Base-by-base conservation (phyloP, 1,284 basidiomycete species). In the Ceratobasidium sp. region DNA sequence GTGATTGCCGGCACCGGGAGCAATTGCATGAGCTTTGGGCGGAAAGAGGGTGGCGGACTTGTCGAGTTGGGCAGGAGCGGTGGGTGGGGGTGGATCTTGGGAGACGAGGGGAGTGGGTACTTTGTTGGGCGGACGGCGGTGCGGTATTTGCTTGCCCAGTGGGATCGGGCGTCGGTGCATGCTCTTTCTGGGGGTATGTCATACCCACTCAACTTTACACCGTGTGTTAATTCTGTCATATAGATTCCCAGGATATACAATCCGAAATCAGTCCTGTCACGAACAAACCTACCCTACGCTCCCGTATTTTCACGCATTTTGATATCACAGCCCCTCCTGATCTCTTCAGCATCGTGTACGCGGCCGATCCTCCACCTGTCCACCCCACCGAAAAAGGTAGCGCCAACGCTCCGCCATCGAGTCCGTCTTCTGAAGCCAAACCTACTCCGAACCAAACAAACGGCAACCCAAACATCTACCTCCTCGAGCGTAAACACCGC, bases 51-150 rank as follows among this genome's bases (percentile, higher is more conserved):
- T 64, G 83, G 80, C 0, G 84, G 85, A 0, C 81, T 80, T 14
- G 60, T 77, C 33, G 69, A 93, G 81, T 87, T 93, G 48, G 92
- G 90, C 1, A 88, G 93, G 20, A 87, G 89, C 46, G 93, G 93
- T 1, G 93, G 93, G 0, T 94, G 92, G 92, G 93, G 93, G 0
- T 94, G 93, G 92, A 90, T 94, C 41, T 86, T 94, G 6, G 93
- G 93, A 8, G 93, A 95, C 82, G 93, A 94, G 82, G 93, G 93
- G 7, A 90, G 92, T 33, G 93, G 93, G 7, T 94, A 89, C 81
- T 88, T 91, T 81, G 90, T 94, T 78, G 93, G 93, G 3, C 87
- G 92, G 48, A 92, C 93, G 82, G 88, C 93, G 0, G 82, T 94
- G 16, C 89, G 92, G 5, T 87, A 91, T 79, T 87, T 94, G 67